Evolutionary conservation across 2,329 filamentous ascomycete species (phyloP), one percentile per base, ranked within the genome.

Genomic region (Sporothrix sp.): DNA sequence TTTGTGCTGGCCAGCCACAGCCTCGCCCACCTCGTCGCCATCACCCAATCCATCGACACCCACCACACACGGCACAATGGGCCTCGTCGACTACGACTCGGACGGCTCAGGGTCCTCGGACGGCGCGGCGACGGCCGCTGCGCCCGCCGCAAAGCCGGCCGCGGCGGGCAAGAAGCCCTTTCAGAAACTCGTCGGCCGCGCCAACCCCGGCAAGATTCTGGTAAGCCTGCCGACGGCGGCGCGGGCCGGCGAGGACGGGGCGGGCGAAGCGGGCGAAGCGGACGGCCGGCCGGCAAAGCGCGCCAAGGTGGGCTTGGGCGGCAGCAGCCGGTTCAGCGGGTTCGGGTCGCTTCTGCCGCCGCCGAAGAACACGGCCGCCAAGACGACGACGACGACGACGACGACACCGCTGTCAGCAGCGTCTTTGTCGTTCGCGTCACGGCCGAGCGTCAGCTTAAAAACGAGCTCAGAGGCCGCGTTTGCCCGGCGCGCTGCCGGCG

Each of bases 291-390:
- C 85, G 0, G 73, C 83, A 1, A 95, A 95, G 63, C 82, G 84
- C 53, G 74, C 78, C 16, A 81, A 81, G 45, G 78, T 78, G 2
- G 60, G 57, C 54, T 14, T 59, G 66, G 7, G 76, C 25, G 10
- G 25, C 25, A 28, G 76, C 3, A 80, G 82, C 25, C 75, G 77
- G 4, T 90, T 95, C 60, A 77, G 85, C 47, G 85, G 83, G 2
- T 93, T 96, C 71, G 93, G 91, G 63, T 82, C 88, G 2, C 81
- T 95, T 58, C 74, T 97, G 18, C 91, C 91, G 3, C 75, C 90
- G 23, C 90, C 91, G 4, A 97, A 95, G 63, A 74, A 76, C 54
- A 61, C 68, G 14, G 68, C 64, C 47, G 63, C 68, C 57, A 53
- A 62, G 14, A 63, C 66, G 2, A 61, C 64, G 8, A 62, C 57